These are phyloP conservation scores for Chlorella vulgaris DNA, from an alignment of 139 green algal genomes.

Conservation along the genomic window DNA sequence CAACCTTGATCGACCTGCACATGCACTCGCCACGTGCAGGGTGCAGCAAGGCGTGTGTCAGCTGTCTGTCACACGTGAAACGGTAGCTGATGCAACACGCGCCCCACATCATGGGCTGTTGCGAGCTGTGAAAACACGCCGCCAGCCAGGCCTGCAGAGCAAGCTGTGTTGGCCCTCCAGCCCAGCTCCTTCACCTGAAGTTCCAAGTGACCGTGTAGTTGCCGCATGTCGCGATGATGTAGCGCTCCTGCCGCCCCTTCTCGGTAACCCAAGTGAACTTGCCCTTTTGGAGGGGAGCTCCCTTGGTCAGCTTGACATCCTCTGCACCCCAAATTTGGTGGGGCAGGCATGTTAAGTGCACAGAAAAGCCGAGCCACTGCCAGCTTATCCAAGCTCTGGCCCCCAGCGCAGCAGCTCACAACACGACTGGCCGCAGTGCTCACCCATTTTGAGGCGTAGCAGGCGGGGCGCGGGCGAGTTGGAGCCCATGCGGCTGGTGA, in stretches of 20 bases:
- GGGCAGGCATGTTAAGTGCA: not conserved
- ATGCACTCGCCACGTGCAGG: no score
- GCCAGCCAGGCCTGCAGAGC: not conserved
- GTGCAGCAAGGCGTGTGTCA: no score
- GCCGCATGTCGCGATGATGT: slow-evolving; percentile 82
- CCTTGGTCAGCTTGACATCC: slow-evolving; percentile 28
- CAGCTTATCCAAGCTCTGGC: no score
- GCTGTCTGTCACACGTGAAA: no score
- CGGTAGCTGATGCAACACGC: no score
- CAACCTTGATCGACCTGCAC: slow-evolving; percentile 62
- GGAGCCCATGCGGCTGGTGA: slow-evolving; percentile 70
- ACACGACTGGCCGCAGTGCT: not conserved
- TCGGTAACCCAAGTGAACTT: slow-evolving; percentile 92
- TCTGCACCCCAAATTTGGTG: not conserved
- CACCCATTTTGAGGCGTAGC: slow-evolving; percentile 79
- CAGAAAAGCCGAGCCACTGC: not conserved
- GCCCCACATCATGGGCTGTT: no score
- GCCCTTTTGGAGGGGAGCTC: slow-evolving; percentile 60
- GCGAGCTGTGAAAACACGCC: no score
- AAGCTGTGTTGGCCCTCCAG: not conserved
- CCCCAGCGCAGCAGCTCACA: not conserved
- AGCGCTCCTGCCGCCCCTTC: slow-evolving; percentile 78
- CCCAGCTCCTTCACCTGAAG: slow-evolving; percentile 52
- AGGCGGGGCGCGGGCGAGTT: slow-evolving; percentile 78
- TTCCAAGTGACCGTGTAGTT: slow-evolving; percentile 88